Percentiles rank a stretch among this genome's conserved stretches.
These are phyloP conservation scores for Arxiozyma telluris DNA, from an alignment of 1,139 yeast species.

Conservation along the genomic window DNA sequence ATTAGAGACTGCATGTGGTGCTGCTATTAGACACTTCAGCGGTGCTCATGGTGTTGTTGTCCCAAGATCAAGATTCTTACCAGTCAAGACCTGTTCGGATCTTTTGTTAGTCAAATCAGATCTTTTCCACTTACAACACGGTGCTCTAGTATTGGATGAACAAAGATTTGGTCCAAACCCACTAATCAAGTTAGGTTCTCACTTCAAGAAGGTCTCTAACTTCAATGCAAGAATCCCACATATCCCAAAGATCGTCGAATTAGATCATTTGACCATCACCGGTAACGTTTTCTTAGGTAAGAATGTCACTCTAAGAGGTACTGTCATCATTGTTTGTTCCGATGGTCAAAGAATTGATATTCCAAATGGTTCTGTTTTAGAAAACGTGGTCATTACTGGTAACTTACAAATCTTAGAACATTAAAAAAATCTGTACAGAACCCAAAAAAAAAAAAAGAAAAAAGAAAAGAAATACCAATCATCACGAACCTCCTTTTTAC, in stretches of 20 bases:
- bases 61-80: slow-evolving; percentile 95
- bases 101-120: slow-evolving; percentile 93
- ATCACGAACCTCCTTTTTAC: not conserved
- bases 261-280: slow-evolving; percentile 94
- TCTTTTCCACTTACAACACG: slow-evolving; percentile 82
- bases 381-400: slow-evolving; percentile 96
- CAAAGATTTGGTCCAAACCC: slow-evolving; percentile 90
- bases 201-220: slow-evolving; percentile 88
- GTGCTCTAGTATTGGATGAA: slow-evolving; percentile 78
- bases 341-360: slow-evolving; percentile 95
- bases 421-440: slow-evolving; percentile 29
- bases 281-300: slow-evolving; percentile 93
- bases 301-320: slow-evolving; percentile 86
- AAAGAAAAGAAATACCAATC: too few species aligned
- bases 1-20: slow-evolving; percentile 98
- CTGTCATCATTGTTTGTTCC: slow-evolving; percentile 93
- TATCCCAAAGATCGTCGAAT: slow-evolving; percentile 91
- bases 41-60: slow-evolving; percentile 98
- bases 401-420: slow-evolving; percentile 93
- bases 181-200: slow-evolving; percentile 89
- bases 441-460: too few species aligned
- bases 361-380: slow-evolving; percentile 91
- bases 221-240: slow-evolving; percentile 88
- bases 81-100: slow-evolving; percentile 96
- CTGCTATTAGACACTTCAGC: slow-evolving; percentile 92